A percentile compares a stretch with the other conserved stretches of the same genome.
Evolutionary conservation across 441 rosid genomes (phyloP).

Genomic region (Pelargonium fulgidum): DNA sequence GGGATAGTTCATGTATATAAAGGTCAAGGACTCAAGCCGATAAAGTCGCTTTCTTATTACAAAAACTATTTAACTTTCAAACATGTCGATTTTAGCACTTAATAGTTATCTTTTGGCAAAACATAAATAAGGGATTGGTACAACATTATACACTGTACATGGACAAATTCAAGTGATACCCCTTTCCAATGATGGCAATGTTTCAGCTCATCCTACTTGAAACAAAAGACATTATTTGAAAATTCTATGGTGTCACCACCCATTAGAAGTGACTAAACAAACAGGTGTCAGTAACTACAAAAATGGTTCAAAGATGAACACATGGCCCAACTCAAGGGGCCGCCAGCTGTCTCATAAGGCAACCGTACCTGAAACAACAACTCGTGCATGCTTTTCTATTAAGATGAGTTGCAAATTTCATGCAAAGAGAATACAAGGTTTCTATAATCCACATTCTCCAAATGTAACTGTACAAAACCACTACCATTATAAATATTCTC

Average conservation of each 20-base stretch:
- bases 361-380: neutral
- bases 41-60: neutral
- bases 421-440: neutral
- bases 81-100: conserved; percentile 3
- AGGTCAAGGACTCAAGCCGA: neutral
- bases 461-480: neutral
- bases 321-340: neutral
- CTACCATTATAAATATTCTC: neutral
- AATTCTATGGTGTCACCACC: conserved; percentile 15
- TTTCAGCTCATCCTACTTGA: conserved; percentile 1
- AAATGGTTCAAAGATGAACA: neutral
- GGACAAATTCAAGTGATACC: conserved; percentile 9
- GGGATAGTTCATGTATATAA: neutral
- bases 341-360: neutral
- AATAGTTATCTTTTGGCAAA: conserved; percentile 1
- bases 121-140: neutral
- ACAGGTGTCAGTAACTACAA: conserved; percentile 10
- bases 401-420: conserved; percentile 14
- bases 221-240: conserved; percentile 4
- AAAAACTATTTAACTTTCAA: neutral
- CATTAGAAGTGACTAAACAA: neutral
- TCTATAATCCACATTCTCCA: neutral
- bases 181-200: conserved; percentile 10
- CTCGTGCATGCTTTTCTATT: neutral
- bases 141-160: conserved; percentile 9